phyloP scores from a whole-genome alignment of 2,329 filamentous ascomycete genomes.

The Sclerotinia borealis region DNA sequence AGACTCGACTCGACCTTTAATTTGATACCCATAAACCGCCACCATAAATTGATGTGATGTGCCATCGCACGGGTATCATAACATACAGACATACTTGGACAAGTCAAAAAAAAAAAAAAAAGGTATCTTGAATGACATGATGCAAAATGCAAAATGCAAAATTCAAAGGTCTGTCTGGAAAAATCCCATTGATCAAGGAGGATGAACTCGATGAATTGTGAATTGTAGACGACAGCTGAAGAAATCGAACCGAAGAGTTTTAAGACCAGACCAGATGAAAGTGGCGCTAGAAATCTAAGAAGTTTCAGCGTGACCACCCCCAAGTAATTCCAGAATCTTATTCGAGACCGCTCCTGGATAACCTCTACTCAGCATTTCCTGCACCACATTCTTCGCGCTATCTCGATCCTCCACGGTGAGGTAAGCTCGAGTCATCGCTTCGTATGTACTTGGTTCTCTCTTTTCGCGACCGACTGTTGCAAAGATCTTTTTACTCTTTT shows the following conservation, averaged over 20 bases:
- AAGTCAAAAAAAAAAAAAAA: no score
- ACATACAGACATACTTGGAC: constrained; percentile 16
- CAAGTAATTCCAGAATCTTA: constrained; percentile 88
- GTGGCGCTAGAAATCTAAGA: background rate
- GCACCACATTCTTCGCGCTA: constrained; percentile 70
- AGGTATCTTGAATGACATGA: constrained; percentile 10
- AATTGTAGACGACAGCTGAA: constrained; percentile 17
- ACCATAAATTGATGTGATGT: constrained; percentile 24
- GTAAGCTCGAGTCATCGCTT: constrained; percentile 94
- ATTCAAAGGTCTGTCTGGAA: no score
- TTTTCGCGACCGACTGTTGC: constrained; percentile 68
- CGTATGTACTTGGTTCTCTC: constrained; percentile 95
- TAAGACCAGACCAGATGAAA: constrained; percentile 2
- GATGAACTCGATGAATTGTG: background rate
- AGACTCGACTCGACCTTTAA: no score
- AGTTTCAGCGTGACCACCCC: constrained; percentile 40
- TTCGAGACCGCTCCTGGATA: constrained; percentile 88
- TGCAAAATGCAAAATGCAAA: background rate
- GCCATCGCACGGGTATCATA: constrained; percentile 31
- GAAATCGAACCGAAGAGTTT: constrained; percentile 3
- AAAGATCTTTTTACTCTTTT: constrained; percentile 74
- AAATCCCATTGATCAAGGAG: no score
- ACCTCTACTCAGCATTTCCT: constrained; percentile 84
- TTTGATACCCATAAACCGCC: constrained; percentile 24
- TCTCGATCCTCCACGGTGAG: constrained; percentile 76